phyloP scores from a whole-genome alignment of 352 stramenopile species.

The Thalassiosira livingstoniorum region DNA sequence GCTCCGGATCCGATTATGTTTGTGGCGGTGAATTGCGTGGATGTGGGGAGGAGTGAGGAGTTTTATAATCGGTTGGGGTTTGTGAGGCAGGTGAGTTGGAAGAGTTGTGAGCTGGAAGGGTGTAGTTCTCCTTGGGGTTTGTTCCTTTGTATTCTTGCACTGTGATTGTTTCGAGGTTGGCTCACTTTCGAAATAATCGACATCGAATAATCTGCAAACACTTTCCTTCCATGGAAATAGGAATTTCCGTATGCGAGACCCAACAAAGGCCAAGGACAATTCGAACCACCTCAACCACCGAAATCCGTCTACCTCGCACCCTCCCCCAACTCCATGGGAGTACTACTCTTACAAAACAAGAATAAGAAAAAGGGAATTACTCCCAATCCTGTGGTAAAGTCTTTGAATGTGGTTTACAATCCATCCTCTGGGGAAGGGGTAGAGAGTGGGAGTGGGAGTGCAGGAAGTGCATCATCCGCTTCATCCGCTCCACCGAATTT shows the following conservation, averaged over 20 bases:
- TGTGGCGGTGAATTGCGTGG: conserved; percentile 75
- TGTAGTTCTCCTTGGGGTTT: neutral
- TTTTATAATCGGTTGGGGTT: conserved; percentile 83
- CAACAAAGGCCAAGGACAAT: conserved; percentile 72
- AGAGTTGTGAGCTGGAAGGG: neutral
- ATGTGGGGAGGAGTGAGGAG: conserved; percentile 69
- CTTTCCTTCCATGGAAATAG: conserved; percentile 3
- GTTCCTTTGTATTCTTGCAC: neutral
- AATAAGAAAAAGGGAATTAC: conserved; percentile 60
- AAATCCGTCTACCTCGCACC: conserved; percentile 76
- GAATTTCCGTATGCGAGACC: conserved; percentile 77
- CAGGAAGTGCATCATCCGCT: no score
- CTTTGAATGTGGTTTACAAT: conserved; percentile 80
- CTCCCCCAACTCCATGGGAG: conserved; percentile 80
- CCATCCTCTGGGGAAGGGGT: conserved; percentile 30
- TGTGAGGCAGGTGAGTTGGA: conserved; percentile 59
- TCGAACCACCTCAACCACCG: conserved; percentile 77
- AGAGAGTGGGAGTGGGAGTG: neutral
- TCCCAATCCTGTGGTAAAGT: conserved; percentile 70
- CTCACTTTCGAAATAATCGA: neutral
- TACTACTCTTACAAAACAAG: conserved; percentile 74
- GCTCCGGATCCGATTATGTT: conserved; percentile 83
- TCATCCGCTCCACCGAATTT: conserved; percentile 28
- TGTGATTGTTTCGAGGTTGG: neutral
- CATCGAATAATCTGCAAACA: neutral